Percentiles rank a stretch among this genome's conserved stretches.
phyloP scores from a whole-genome alignment of 176 grass and related monocot genomes.

The Bothriochloa decipiens region DNA sequence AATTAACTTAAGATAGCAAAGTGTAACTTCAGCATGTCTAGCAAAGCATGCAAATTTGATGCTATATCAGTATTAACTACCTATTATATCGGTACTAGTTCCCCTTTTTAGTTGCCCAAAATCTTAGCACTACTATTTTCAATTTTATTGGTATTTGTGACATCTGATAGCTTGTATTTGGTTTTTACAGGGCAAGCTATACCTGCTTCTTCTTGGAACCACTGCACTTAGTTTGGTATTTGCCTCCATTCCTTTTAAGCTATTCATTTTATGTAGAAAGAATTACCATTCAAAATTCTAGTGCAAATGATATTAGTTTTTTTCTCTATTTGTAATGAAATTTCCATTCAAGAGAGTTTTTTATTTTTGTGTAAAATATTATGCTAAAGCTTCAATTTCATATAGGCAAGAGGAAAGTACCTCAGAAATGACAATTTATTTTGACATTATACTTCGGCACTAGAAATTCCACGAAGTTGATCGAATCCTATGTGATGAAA shows the following conservation, averaged over 20 bases:
- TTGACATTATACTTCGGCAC: not conserved
- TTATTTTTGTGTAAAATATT: not conserved
- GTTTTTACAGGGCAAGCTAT: conserved; percentile 90
- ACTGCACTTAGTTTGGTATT: conserved; percentile 98
- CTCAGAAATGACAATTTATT: not conserved
- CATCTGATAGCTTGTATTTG: conserved; percentile 43
- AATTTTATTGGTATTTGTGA: not conserved
- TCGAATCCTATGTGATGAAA: not conserved
- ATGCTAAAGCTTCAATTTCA: not conserved
- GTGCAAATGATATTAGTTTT: not conserved
- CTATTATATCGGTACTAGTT: not conserved
- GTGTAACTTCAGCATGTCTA: not conserved
- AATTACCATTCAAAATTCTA: not conserved
- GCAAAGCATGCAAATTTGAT: conserved; percentile 1
- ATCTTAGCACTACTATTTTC: conserved; percentile 1
- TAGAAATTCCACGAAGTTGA: not conserved
- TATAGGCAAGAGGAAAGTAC: not conserved
- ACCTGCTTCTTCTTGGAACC: conserved; percentile 93
- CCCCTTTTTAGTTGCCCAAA: not conserved
- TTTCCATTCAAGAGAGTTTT: not conserved
- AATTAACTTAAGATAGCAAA: not conserved
- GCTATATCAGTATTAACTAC: not conserved
- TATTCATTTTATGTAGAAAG: conserved; percentile 6
- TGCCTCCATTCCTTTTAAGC: conserved; percentile 24
- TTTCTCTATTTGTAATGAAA: not conserved